Base-by-base conservation (phyloP, 805 yeast genomes). In the Cyberlindnera nakhonratchasimensis region DNA sequence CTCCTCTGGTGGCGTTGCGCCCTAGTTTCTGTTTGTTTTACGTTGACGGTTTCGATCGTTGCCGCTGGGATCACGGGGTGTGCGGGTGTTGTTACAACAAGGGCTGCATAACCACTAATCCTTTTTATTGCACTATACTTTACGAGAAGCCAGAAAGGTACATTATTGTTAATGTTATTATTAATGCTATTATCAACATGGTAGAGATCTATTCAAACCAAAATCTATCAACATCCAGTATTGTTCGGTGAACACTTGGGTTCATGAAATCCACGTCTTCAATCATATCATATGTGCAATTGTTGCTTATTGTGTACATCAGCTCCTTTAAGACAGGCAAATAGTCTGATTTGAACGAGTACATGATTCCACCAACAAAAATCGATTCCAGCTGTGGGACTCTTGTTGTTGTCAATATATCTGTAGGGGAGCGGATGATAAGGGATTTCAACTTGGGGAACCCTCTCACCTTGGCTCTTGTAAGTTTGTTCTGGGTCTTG, bases 261-360 rank as follows among this genome's bases (percentile, higher is more conserved):
- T 31, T 31, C 8, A 31, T 31, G 34, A 5, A 20, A 16, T 31
- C 34, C 23, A 31, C 34, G n/a, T 18, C 13, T 20, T 31, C 34
- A 12, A 31, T 20, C 23, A n/a, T 31, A 16, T 31, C 22, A 20
- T 13, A 20, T 10, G 18, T 31, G 8, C 17, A 11, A 7, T 20
- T 17, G 8, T 23, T 12, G 16, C 23, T 12, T 3, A 18, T 8
- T 7, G 34, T 19, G 21, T 31, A 31, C 34, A 31, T 31, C 6
- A 31, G 17, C 24, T 31, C 34, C 13, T 17, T 31, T 16, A 31
- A 12, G 4, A 31, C 11, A 6, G 34, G 34, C 7, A 31, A 17
- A 20, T 31, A 31, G n/a, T 31, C 34, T 8, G 34, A 14, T 20
- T 31, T 31, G 23, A 31, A 13, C 8, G 24, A 20, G 17, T 17